These are phyloP conservation scores for Candida sojae DNA, from an alignment of 1,139 yeast genomes.

Conservation along the genomic window DNA sequence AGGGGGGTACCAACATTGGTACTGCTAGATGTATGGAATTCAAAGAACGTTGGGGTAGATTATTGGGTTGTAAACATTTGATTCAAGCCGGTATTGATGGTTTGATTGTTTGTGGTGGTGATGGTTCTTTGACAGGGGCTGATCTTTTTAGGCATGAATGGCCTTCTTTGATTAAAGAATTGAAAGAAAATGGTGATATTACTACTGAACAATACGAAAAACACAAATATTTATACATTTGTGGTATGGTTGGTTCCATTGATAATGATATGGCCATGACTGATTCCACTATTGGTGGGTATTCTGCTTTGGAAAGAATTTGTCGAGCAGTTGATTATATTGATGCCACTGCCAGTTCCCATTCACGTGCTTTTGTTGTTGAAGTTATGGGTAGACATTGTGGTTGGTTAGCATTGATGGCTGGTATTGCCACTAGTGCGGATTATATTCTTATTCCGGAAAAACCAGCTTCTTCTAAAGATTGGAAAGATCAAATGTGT, in stretches of 20 bases:
- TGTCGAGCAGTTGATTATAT: conserved; percentile 79
- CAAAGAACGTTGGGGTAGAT: conserved; percentile 67
- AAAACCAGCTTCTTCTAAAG: conserved; percentile 61
- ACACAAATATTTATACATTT: conserved; percentile 63
- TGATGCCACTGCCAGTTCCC: conserved; percentile 83
- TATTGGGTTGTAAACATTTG: conserved; percentile 67
- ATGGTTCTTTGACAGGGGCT: conserved; percentile 83
- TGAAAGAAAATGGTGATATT: conserved; percentile 51
- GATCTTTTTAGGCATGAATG: conserved; percentile 77
- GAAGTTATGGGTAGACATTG: conserved; percentile 93
- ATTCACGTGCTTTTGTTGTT: conserved; percentile 79
- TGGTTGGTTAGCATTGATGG: conserved; percentile 86
- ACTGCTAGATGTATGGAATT: conserved; percentile 76
- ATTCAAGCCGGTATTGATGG: conserved; percentile 76
- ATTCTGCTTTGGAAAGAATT: conserved; percentile 73
- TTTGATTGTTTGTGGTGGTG: conserved; percentile 82
- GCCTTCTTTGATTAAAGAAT: conserved; percentile 70
- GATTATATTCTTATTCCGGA: conserved; percentile 82
- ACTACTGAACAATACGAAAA: conserved; percentile 52
- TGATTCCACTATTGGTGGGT: conserved; percentile 82
- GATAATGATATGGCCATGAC: conserved; percentile 85
- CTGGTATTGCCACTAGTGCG: conserved; percentile 81
- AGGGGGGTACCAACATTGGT: conserved; percentile 82
- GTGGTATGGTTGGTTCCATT: conserved; percentile 80
- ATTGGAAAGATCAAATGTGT: conserved; percentile 70